A percentile compares a stretch with the other conserved stretches of the same genome.
phyloP scores from a whole-genome alignment of 2,329 filamentous ascomycete genomes.

The Diplodia corticola region DNA sequence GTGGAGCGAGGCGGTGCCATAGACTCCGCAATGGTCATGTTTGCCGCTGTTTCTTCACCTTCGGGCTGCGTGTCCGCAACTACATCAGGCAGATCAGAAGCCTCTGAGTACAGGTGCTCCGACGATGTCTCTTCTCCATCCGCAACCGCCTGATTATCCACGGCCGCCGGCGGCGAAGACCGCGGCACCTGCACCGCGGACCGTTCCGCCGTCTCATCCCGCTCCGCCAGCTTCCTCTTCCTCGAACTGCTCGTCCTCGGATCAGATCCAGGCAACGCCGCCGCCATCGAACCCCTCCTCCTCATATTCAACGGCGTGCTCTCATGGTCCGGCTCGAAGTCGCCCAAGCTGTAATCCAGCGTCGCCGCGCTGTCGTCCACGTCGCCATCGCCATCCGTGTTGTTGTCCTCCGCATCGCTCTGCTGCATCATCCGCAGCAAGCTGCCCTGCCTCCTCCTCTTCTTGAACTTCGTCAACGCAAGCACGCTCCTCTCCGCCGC shows the following conservation, averaged over 20 bases:
- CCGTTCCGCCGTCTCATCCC: not conserved
- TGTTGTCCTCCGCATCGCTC: conserved; percentile 46
- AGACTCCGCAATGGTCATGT: conserved; percentile 31
- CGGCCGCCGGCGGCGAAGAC: conserved; percentile 41
- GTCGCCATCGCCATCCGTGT: conserved; percentile 41
- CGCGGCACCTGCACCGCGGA: conserved; percentile 39
- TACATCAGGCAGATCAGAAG: not conserved
- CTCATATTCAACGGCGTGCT: conserved; percentile 63
- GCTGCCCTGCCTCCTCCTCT: conserved; percentile 51
- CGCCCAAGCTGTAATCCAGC: conserved; percentile 34
- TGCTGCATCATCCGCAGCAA: conserved; percentile 51
- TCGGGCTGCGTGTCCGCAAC: conserved; percentile 12
- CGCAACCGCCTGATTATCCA: not conserved
- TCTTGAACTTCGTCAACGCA: conserved; percentile 53
- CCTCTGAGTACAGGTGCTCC: conserved; percentile 21
- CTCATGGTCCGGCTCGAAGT: conserved; percentile 64
- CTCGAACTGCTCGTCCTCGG: conserved; percentile 35
- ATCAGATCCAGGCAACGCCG: not conserved
- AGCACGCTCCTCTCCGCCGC: conserved; percentile 48
- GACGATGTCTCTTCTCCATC: not conserved
- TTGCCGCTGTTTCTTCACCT: not conserved
- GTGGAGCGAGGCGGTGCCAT: conserved; percentile 48
- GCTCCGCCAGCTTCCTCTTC: conserved; percentile 39
- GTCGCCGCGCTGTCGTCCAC: conserved; percentile 46
- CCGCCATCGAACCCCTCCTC: not conserved